Conservation (phyloP, 116 monocot genomes). For the Trichopus zeylanicus region DNA sequence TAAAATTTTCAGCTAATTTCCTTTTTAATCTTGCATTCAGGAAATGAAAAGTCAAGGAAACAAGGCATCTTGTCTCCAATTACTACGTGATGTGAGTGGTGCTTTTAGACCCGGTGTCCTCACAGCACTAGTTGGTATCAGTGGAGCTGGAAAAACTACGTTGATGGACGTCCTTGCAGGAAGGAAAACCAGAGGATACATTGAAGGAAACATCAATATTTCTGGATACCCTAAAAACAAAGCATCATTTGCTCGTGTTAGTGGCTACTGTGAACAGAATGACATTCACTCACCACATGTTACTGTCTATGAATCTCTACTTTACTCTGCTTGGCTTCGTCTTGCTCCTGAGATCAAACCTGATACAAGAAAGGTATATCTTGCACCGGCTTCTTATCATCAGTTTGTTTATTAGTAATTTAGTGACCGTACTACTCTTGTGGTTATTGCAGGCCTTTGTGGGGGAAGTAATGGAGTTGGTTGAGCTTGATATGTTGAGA, state of each 20-base stretch:
- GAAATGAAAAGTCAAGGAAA: conserved; percentile 61
- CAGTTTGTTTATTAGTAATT: no score
- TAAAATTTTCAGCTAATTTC: not conserved
- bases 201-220: conserved; percentile 64
- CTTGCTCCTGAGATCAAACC: conserved; percentile 41
- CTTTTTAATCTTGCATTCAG: conserved; percentile 14
- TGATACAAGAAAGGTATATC: conserved; percentile 24
- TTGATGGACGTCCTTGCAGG: conserved; percentile 80
- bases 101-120: conserved; percentile 69
- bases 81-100: conserved; percentile 61
- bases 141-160: conserved; percentile 87
- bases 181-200: conserved; percentile 75
- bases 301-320: conserved; percentile 69
- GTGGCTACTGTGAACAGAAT: conserved; percentile 85
- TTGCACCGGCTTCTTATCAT: no score
- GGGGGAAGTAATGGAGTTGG: conserved; percentile 59
- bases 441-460: conserved; percentile 54
- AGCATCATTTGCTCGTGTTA: conserved; percentile 65
- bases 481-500: conserved; percentile 44
- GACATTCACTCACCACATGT: conserved; percentile 81
- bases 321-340: conserved; percentile 75
- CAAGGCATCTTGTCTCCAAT: conserved; percentile 36
- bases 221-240: conserved; percentile 85
- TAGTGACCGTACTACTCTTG: not conserved
- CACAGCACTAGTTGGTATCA: conserved; percentile 78